Evolutionary conservation across 768 basidiomycete genomes (phyloP).

Genomic region (Tylopilus felleus): DNA sequence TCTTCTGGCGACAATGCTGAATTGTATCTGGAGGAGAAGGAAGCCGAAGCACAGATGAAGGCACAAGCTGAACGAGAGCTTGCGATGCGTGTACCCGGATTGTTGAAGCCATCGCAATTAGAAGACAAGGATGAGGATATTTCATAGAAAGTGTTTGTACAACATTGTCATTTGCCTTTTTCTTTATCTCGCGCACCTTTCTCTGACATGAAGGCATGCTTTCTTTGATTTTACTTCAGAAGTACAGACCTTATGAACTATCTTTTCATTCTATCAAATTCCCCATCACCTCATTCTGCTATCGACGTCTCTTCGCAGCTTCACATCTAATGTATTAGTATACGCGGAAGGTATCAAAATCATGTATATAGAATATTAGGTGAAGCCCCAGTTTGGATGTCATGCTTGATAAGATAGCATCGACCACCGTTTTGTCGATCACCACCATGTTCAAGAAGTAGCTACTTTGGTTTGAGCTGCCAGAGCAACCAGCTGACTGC

Average conservation of each 20-base stretch:
- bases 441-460: constrained; percentile 77
- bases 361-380: constrained; percentile 29
- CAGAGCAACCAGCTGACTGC: constrained; percentile 7
- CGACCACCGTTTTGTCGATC: constrained; percentile 4
- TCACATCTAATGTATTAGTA: constrained; percentile 39
- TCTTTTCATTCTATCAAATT: constrained; percentile 25
- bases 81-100: constrained; percentile 93
- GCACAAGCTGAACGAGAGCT: constrained; percentile 81
- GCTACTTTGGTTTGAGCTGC: constrained; percentile 1
- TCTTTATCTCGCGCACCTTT: constrained; percentile 14
- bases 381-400: constrained; percentile 11
- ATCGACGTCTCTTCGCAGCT: constrained; percentile 32
- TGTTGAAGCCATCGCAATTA: constrained; percentile 93
- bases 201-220: constrained; percentile 29
- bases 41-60: constrained; percentile 74
- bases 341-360: constrained; percentile 29
- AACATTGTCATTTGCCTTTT: constrained; percentile 27
- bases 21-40: constrained; percentile 91
- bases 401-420: constrained; percentile 13
- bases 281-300: constrained; percentile 26
- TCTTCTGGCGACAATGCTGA: constrained; percentile 89
- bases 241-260: constrained; percentile 20
- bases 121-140: constrained; percentile 92
- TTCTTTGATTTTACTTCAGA: constrained; percentile 16
- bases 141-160: constrained; percentile 30